phyloP scores from a whole-genome alignment of 2,329 filamentous ascomycete genomes.

The Stromatinia cepivora region DNA sequence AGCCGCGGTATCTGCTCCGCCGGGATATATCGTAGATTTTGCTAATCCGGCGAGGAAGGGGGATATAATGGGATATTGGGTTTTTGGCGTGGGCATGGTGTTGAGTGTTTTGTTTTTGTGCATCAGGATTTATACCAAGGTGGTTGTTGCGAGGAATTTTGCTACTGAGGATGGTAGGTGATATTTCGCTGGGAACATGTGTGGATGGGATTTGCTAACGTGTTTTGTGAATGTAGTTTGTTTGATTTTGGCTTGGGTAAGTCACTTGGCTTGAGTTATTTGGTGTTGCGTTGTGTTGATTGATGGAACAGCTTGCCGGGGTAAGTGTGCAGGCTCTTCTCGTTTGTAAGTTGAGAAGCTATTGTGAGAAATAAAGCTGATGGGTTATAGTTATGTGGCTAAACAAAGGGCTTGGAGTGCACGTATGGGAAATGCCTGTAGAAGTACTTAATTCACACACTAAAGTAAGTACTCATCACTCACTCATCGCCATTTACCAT shows the following conservation, averaged over 20 bases:
- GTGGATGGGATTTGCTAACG: background rate
- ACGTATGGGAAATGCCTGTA: constrained; percentile 9
- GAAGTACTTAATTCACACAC: constrained; percentile 3
- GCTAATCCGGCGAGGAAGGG: constrained; percentile 1
- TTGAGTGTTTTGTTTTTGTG: constrained; percentile 3
- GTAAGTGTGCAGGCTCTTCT: constrained; percentile 7
- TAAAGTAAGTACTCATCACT: background rate
- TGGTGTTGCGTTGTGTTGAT: background rate
- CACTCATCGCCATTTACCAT: background rate
- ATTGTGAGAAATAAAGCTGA: background rate
- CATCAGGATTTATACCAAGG: constrained; percentile 11
- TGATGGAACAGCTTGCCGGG: background rate
- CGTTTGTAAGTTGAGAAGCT: background rate
- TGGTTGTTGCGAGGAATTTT: constrained; percentile 7
- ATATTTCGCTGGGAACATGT: background rate
- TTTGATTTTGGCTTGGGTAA: constrained; percentile 20
- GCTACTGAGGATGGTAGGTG: constrained; percentile 9
- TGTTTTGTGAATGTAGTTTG: background rate
- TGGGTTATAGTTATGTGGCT: constrained; percentile 1
- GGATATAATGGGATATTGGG: constrained; percentile 12
- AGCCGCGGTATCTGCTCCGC: constrained; percentile 4
- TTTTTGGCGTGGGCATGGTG: constrained; percentile 2
- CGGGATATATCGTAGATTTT: constrained; percentile 13
- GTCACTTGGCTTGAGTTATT: background rate
- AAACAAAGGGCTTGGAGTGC: constrained; percentile 1